These are phyloP conservation scores for Vickermania spadyakhi DNA, from an alignment of 208 protist species.

Conservation along the genomic window DNA sequence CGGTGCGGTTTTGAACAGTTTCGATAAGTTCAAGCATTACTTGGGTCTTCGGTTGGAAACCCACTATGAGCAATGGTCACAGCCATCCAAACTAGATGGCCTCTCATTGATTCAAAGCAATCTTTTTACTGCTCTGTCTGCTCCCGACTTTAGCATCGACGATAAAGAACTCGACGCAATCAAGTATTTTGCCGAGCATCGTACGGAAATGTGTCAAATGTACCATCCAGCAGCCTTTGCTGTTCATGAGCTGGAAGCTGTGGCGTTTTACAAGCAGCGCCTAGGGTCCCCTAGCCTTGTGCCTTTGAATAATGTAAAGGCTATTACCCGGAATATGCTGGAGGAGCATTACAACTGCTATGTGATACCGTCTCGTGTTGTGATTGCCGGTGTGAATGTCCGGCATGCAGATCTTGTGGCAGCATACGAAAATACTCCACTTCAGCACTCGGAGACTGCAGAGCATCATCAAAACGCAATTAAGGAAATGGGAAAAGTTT, in stretches of 20 bases:
- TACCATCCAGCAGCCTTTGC: slow-evolving; percentile 75
- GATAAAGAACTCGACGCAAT: slow-evolving; percentile 36
- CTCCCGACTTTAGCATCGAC: slow-evolving; percentile 68
- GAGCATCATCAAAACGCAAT: slow-evolving; percentile 48
- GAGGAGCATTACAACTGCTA: slow-evolving; percentile 71
- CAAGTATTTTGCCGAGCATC: not conserved
- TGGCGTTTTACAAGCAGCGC: slow-evolving; percentile 83
- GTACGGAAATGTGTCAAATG: slow-evolving; percentile 7
- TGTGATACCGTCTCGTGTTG: slow-evolving; percentile 60
- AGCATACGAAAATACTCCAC: slow-evolving; percentile 83
- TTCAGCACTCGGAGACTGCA: slow-evolving; percentile 46
- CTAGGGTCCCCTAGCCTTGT: slow-evolving; percentile 82
- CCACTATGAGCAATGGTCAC: slow-evolving; percentile 62
- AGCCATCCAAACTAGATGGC: slow-evolving; percentile 6
- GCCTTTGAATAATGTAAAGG: slow-evolving; percentile 54
- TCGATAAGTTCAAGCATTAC: slow-evolving; percentile 81
- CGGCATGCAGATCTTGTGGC: slow-evolving; percentile 72
- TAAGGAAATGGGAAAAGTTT: slow-evolving; percentile 10
- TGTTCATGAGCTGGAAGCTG: slow-evolving; percentile 67
- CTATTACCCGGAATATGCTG: slow-evolving; percentile 53
- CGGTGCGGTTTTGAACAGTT: slow-evolving; percentile 58
- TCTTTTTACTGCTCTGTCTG: slow-evolving; percentile 70
- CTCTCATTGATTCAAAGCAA: slow-evolving; percentile 67
- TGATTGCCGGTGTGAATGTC: slow-evolving; percentile 86
- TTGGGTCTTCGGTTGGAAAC: slow-evolving; percentile 66